Evolutionary conservation across 306 rosid genomes (phyloP), one percentile per base, ranked within the genome.

Genomic region (Cucurbita moschata): DNA sequence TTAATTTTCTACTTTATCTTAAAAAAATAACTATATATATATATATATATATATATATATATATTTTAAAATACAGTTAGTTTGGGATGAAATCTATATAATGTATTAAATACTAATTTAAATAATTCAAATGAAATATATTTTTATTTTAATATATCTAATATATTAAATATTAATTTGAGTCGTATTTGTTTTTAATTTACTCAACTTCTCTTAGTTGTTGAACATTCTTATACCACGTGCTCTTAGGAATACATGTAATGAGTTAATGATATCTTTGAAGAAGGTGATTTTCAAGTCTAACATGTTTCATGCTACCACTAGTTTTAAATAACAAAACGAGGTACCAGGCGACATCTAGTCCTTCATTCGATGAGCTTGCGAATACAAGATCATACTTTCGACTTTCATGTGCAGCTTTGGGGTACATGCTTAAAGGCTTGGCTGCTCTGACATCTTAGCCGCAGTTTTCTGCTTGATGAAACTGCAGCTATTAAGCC

Each of bases 341-440:
- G 80, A 18, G 9, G 85, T 79, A 23, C 82, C 83, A 16, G 66
- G 37, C 0, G 82, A 85, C 68, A 78, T 80, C 75, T 35, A 80
- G 81, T 76, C 88, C 86, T 63, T 43, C 82, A 7, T 43, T 37
- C 0, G 35, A 43, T 4, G 6, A 77, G 51, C 85, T 11, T 0
- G 1, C 4, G n/a, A 72, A 69, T 85, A 68, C 73, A 77, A 59
- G 73, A 79, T 85, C 75, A 73, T 82, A 23, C 73, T 85, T 26
- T 78, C 83, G 1, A 85, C 88, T 11, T 85, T 53, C 64, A 40
- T 78, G 26, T 82, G 86, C 62, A 60, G 80, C 47, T 82, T 76
- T 72, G 74, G 72, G 35, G 72, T 83, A 6, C 78, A 73, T 49
- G 60, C 61, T 26, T 30, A 78, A 66, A 54, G 87, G 84, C 54